Percentiles rank a stretch among this genome's conserved stretches.
phyloP scores from a whole-genome alignment of 345 rosid genomes.

The Erucastrum elatum region DNA sequence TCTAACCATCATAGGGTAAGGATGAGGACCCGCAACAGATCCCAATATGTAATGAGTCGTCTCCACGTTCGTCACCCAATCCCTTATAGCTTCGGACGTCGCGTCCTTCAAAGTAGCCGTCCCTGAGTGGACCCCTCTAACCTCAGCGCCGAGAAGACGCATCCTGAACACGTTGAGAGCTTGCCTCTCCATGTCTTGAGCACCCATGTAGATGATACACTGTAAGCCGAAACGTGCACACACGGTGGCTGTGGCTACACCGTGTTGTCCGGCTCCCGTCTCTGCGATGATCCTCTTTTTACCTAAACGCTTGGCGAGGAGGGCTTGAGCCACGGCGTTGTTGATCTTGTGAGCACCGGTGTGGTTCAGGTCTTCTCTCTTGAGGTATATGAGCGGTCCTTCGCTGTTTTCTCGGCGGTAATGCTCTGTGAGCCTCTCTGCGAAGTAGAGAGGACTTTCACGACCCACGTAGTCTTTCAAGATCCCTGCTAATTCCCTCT shows the following conservation, averaged over 20 bases:
- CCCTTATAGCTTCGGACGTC: conserved; percentile 76
- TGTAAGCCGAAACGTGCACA: conserved; percentile 86
- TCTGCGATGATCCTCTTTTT: conserved; percentile 85
- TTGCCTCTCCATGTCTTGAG: conserved; percentile 95
- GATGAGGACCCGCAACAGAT: conserved; percentile 97
- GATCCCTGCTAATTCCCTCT: conserved; percentile 71
- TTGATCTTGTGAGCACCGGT: conserved; percentile 95
- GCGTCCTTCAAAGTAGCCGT: conserved; percentile 79
- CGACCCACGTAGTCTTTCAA: conserved; percentile 93
- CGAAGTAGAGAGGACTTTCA: conserved; percentile 88
- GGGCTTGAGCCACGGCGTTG: conserved; percentile 86
- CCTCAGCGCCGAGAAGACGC: conserved; percentile 95
- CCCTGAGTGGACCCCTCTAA: conserved; percentile 69
- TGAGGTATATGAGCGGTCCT: conserved; percentile 81
- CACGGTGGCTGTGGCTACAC: conserved; percentile 98
- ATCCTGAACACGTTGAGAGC: conserved; percentile 90
- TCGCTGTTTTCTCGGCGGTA: conserved; percentile 72
- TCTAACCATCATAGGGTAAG: conserved; percentile 96
- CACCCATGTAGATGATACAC: conserved; percentile 92
- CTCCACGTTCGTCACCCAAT: conserved; percentile 95
- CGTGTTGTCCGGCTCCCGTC: conserved; percentile 98
- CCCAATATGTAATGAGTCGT: conserved; percentile 93
- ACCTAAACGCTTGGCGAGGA: conserved; percentile 85
- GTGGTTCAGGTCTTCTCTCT: conserved; percentile 96
- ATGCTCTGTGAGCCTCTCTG: conserved; percentile 84